Evolutionary conservation across 345 rosid genomes (phyloP), one percentile per base, ranked within the genome.

Genomic region (Salix caprea): DNA sequence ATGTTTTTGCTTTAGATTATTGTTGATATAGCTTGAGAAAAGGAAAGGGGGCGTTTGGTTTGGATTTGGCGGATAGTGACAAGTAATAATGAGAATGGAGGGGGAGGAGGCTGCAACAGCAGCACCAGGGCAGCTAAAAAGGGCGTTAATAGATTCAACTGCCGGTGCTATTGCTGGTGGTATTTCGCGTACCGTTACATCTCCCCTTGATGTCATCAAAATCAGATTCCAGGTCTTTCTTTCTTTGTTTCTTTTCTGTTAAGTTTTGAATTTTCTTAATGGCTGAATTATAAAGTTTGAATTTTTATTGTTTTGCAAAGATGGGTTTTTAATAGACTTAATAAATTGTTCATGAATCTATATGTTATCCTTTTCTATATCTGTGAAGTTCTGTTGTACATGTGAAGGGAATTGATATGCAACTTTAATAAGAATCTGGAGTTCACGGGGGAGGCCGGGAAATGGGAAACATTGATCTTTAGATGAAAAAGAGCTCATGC

Each of bases 131-230:
- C 94, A 93, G 82, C 67, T 93, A 34, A 96, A 90, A 84, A 89
- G 88, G 67, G 94, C 92, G 42, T 14, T 87, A 7, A 80, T 93
- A 37, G 89, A 96, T 65, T 86, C 90, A 26, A 58, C 84, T 3
- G 94, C 98, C 4, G 99, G 99, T 4, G 97, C 99, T 1, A 62
- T 90, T 34, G 81, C 99, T 2, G 99, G 98, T 68, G 94, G 78
- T 30, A 78, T 96, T 71, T 92, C 98, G 1, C 96, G 99, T 32
- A 88, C 97, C 0, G 90, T 96, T 11, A 96, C 99, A 19, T 96
- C 99, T 39, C 99, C 99, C 13, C 97, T 96, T 66, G 99, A 96
- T 86, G 99, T 96, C 73, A 96, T 96, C 77, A 93, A 96, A 85
- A 96, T 96, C 79, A 86, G 99, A 83, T 93, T 96, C 78, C 99